Conservation (phyloP, 106 monocot genomes). For the Posidonia australis region DNA sequence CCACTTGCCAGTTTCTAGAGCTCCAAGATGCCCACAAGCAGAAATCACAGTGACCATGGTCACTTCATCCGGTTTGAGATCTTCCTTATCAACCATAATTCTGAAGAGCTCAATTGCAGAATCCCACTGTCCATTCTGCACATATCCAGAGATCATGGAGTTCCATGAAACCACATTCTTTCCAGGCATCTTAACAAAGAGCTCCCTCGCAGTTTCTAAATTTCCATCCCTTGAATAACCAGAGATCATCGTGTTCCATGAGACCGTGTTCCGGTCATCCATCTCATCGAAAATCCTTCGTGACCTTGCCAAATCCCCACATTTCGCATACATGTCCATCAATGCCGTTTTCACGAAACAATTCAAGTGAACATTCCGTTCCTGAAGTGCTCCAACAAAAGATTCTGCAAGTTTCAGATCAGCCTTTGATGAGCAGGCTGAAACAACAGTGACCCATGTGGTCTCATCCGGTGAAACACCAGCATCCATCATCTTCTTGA, state of each 20-base stretch:
- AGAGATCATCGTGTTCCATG: slow-evolving; percentile 40
- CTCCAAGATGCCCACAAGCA: slow-evolving; percentile 38
- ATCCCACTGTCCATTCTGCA: slow-evolving; percentile 23
- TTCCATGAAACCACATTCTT: slow-evolving; percentile 42
- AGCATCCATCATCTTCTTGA: slow-evolving; percentile 10
- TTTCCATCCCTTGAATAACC: slow-evolving; percentile 21
- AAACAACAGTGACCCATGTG: slow-evolving; percentile 28
- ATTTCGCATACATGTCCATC: slow-evolving; percentile 32
- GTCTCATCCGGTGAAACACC: slow-evolving; percentile 26
- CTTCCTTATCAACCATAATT: slow-evolving; percentile 15
- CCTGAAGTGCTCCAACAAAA: slow-evolving; percentile 14
- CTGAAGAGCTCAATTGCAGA: slow-evolving; percentile 24
- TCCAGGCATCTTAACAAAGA: slow-evolving; percentile 23
- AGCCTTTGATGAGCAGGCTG: slow-evolving; percentile 17
- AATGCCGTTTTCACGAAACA: slow-evolving; percentile 28
- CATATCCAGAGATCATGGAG: slow-evolving; percentile 35
- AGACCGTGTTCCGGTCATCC: slow-evolving; percentile 9
- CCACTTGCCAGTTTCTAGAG: slow-evolving; percentile 26
- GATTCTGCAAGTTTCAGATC: slow-evolving; percentile 23
- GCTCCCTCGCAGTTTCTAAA: slow-evolving; percentile 12
- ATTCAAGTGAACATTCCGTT: slow-evolving; percentile 13
- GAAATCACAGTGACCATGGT: slow-evolving; percentile 29
- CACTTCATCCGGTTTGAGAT: slow-evolving; percentile 26
- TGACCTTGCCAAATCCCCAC: slow-evolving; percentile 18
- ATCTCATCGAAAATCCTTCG: slow-evolving; percentile 19